Evolutionary conservation across 2,329 filamentous ascomycete genomes (phyloP), one percentile per base, ranked within the genome.

Genomic region (Phaeosphaeriaceae sp.): DNA sequence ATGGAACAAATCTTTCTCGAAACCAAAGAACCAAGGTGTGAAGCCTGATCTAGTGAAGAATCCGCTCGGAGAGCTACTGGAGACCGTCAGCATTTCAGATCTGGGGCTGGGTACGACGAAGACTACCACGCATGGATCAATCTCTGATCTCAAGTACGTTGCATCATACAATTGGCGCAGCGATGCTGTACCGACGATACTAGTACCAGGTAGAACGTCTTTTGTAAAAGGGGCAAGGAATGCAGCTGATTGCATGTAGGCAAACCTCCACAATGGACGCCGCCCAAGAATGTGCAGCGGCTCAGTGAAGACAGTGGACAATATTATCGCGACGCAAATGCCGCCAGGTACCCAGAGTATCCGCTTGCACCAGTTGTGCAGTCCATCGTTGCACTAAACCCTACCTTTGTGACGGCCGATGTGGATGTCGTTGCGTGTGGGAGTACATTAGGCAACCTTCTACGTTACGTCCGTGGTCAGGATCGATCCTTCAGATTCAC

Each of bases 381-480:
- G 51, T 76, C 82, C 2, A 58, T 84, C 1, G 53, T 86, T 1
- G 68, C 67, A 1, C 66, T 74, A 9, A 65, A 82, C 2, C 75
- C 79, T 0, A 61, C 73, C 1, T 78, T 81, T 50, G 40, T 69
- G 1, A 63, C 75, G 2, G 53, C 63, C 0, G 58, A 66, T 0
- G 63, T 88, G 33, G 84, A 90, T 63, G 65, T 91, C 1, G 80
- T 88, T 31, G 85, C 80, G 0, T 91, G 88, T 57, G 81, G 81
- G 0, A 89, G 83, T 62, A 89, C 86, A 0, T 58, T 91, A 0
- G 85, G 86, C 0, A 88, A 85, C 66, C 80, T 91, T 0, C 75
- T 89, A 1, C 81, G 86, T 1, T 90, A 88, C 61, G 76, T 81
- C 4, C 75, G 80, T 1, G 78, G 77, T 0, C 59, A 78, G 1